These are phyloP conservation scores for Rhododendron williamsianum DNA, from an alignment of 148 eudicot genomes.

Conservation along the genomic window DNA sequence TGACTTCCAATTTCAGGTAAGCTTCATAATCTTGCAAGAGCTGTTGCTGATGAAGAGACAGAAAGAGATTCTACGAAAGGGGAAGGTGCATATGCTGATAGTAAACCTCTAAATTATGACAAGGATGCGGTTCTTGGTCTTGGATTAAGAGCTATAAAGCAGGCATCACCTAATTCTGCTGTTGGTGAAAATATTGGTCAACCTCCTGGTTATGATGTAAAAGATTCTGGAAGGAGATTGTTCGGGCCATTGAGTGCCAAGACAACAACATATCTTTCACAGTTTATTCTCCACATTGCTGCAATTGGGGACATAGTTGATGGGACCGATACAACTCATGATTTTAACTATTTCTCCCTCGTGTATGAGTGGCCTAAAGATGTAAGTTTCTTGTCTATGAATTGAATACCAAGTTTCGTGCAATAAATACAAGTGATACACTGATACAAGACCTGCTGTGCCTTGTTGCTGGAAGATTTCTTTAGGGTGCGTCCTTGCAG, in stretches of 20 bases:
- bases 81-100: constrained; percentile 45
- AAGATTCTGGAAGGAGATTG: constrained; percentile 69
- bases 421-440: neutral
- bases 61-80: constrained; percentile 45
- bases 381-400: constrained; percentile 41
- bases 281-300: constrained; percentile 94
- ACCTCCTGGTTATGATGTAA: constrained; percentile 53
- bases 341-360: constrained; percentile 94
- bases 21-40: constrained; percentile 98
- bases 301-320: constrained; percentile 99
- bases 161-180: constrained; percentile 27
- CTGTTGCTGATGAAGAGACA: constrained; percentile 89
- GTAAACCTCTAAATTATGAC: constrained; percentile 42
- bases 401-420: neutral
- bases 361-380: constrained; percentile 99
- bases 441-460: constrained; percentile 9
- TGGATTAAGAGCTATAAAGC: constrained; percentile 63
- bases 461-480: neutral
- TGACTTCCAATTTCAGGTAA: constrained; percentile 52
- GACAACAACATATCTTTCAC: constrained; percentile 84
- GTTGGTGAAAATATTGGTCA: constrained; percentile 45
- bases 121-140: constrained; percentile 72
- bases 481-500: neutral
- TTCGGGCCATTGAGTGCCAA: constrained; percentile 70
- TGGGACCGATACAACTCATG: constrained; percentile 98